Evolutionary conservation across 495 filamentous ascomycete genomes (phyloP).

Genomic region (Evernia prunastri): DNA sequence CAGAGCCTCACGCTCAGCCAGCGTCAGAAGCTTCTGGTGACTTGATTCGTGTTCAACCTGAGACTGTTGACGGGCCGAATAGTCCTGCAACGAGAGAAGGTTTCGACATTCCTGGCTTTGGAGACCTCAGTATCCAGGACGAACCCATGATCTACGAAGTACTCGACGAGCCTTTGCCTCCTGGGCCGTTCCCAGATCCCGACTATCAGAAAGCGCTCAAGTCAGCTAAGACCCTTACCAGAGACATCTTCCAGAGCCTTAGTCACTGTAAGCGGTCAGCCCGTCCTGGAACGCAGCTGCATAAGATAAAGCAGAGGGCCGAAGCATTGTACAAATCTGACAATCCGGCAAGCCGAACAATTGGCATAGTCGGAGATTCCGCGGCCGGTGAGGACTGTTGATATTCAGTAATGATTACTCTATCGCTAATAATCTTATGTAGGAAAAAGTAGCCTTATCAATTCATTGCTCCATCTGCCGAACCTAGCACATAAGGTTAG

Average conservation of each 20-base stretch:
- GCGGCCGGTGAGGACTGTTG: constrained; percentile 4
- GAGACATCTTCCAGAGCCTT: background rate
- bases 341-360: constrained; percentile 11
- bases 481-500: constrained; percentile 9
- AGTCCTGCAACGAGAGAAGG: background rate
- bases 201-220: constrained; percentile 12
- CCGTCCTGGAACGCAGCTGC: constrained; percentile 1
- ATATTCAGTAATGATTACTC: background rate
- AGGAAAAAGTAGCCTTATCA: constrained; percentile 12
- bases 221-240: background rate
- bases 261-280: background rate
- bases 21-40: background rate
- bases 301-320: constrained; percentile 9
- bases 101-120: no score
- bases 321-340: constrained; percentile 1
- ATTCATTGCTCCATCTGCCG: constrained; percentile 5
- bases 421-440: background rate
- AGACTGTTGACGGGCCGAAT: background rate
- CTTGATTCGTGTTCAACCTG: background rate
- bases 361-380: constrained; percentile 16
- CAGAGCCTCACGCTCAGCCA: background rate
- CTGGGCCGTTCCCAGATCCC: constrained; percentile 5
- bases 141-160: background rate
- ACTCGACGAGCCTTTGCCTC: constrained; percentile 3
- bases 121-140: no score